These are phyloP conservation scores for Tetrahymena borealis DNA, from an alignment of 73 alveolate species.

Conservation along the genomic window DNA sequence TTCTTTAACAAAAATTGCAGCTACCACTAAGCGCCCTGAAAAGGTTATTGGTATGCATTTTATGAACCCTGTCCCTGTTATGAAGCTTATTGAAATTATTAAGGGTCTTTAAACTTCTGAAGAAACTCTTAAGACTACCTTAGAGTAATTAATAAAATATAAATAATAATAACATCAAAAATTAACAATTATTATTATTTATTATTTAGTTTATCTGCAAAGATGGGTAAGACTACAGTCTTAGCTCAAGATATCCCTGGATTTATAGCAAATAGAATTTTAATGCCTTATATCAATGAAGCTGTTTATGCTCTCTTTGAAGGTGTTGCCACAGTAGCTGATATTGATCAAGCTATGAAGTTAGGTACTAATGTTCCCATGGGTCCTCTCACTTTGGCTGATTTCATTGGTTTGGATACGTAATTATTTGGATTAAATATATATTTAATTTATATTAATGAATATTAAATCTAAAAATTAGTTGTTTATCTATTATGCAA, in stretches of 20 bases:
- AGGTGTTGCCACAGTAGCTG: slow-evolving; percentile 85
- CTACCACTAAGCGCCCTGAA: slow-evolving; percentile 71
- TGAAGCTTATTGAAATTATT: slow-evolving; percentile 90
- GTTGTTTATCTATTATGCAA: slow-evolving; percentile 26
- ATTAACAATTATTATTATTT: no score
- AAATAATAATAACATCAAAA: background rate
- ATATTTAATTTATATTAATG: no score
- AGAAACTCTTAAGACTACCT: slow-evolving; percentile 64
- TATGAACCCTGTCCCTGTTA: slow-evolving; percentile 97
- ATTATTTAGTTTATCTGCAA: slow-evolving; percentile 39
- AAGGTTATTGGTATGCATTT: slow-evolving; percentile 93
- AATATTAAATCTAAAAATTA: no score
- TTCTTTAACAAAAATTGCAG: slow-evolving; percentile 89
- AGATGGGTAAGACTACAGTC: slow-evolving; percentile 73
- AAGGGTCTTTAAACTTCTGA: slow-evolving; percentile 80
- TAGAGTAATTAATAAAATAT: slow-evolving; percentile 3
- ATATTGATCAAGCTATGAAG: slow-evolving; percentile 91
- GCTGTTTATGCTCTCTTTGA: slow-evolving; percentile 81
- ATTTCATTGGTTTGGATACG: slow-evolving; percentile 94
- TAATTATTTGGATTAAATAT: no score
- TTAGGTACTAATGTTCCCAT: slow-evolving; percentile 96
- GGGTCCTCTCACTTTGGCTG: slow-evolving; percentile 97
- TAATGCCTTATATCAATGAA: slow-evolving; percentile 95
- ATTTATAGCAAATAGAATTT: slow-evolving; percentile 84
- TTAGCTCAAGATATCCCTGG: slow-evolving; percentile 84